These are phyloP conservation scores for Myxozyma kluyveri DNA, from an alignment of 805 yeast species.

Conservation along the genomic window DNA sequence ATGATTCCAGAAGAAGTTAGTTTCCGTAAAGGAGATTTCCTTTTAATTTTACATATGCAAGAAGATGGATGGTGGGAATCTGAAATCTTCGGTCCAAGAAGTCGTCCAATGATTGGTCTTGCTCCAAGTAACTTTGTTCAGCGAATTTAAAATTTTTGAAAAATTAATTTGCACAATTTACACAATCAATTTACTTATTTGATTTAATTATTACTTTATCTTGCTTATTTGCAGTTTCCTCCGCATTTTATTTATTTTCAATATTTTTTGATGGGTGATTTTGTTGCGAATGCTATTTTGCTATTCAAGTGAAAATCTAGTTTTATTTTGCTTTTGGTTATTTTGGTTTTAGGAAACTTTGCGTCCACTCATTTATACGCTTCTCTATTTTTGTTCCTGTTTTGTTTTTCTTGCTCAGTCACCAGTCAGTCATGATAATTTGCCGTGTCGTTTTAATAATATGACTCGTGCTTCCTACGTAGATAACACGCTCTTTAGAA, in stretches of 20 bases:
- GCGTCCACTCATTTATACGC: neutral
- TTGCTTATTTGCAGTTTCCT: neutral
- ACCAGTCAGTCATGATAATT: too few species aligned
- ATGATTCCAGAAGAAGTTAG: slow-evolving; percentile 59
- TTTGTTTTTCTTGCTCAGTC: too few species aligned
- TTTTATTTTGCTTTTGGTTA: neutral
- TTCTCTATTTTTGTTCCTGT: neutral
- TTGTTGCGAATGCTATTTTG: too few species aligned
- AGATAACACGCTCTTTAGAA: too few species aligned
- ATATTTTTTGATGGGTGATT: neutral
- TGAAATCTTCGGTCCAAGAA: slow-evolving; percentile 47
- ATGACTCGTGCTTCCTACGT: too few species aligned
- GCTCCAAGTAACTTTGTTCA: slow-evolving; percentile 59
- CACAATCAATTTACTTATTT: neutral
- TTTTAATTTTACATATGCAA: slow-evolving; percentile 55
- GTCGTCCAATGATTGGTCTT: slow-evolving; percentile 47
- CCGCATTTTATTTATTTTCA: neutral
- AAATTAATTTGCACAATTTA: neutral
- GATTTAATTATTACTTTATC: neutral
- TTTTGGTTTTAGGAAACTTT: neutral
- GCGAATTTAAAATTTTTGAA: too few species aligned
- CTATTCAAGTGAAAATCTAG: too few species aligned
- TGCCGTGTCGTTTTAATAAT: too few species aligned
- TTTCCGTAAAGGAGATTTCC: slow-evolving; percentile 56
- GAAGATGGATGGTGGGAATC: slow-evolving; percentile 78